Evolutionary conservation across 1,139 yeast genomes (phyloP).

Genomic region (Kurtzmaniella quercitrusa): DNA sequence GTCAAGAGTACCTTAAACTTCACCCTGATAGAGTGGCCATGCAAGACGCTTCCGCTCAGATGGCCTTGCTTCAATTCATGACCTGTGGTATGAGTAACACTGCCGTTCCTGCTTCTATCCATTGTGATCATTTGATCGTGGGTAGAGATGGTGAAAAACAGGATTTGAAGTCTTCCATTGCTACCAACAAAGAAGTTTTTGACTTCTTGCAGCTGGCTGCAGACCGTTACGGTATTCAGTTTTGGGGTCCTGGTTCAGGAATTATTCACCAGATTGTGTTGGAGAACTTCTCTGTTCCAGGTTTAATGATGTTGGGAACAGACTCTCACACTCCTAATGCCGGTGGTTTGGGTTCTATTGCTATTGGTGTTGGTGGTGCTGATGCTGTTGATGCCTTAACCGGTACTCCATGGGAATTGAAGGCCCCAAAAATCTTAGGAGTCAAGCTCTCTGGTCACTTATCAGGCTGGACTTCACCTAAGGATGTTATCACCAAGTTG

Average conservation of each 20-base stretch:
- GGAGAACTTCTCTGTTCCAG: slow-evolving; percentile 94
- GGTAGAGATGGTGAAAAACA: slow-evolving; percentile 87
- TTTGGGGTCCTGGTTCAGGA: slow-evolving; percentile 99
- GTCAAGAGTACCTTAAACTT: slow-evolving; percentile 79
- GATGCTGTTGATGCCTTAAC: slow-evolving; percentile 97
- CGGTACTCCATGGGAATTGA: slow-evolving; percentile 98
- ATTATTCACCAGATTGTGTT: slow-evolving; percentile 95
- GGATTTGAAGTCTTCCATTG: slow-evolving; percentile 72
- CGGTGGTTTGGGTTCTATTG: slow-evolving; percentile 95
- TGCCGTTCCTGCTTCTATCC: slow-evolving; percentile 91
- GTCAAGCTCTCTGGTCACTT: slow-evolving; percentile 84
- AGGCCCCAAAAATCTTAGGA: slow-evolving; percentile 92
- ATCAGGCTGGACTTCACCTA: slow-evolving; percentile 93
- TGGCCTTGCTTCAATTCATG: slow-evolving; percentile 95
- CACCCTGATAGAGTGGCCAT: slow-evolving; percentile 98
- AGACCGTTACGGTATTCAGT: slow-evolving; percentile 88
- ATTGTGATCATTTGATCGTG: slow-evolving; percentile 95
- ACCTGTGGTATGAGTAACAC: slow-evolving; percentile 86
- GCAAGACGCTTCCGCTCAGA: slow-evolving; percentile 99
- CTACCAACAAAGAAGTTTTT: slow-evolving; percentile 88
- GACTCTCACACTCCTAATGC: slow-evolving; percentile 98
- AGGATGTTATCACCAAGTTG: slow-evolving; percentile 86
- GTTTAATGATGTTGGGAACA: slow-evolving; percentile 93
- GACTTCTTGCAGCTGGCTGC: slow-evolving; percentile 90
- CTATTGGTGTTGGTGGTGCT: slow-evolving; percentile 99